Conservation (phyloP, 2,329 filamentous ascomycete genomes). For the Cordyceps cicadae region DNA sequence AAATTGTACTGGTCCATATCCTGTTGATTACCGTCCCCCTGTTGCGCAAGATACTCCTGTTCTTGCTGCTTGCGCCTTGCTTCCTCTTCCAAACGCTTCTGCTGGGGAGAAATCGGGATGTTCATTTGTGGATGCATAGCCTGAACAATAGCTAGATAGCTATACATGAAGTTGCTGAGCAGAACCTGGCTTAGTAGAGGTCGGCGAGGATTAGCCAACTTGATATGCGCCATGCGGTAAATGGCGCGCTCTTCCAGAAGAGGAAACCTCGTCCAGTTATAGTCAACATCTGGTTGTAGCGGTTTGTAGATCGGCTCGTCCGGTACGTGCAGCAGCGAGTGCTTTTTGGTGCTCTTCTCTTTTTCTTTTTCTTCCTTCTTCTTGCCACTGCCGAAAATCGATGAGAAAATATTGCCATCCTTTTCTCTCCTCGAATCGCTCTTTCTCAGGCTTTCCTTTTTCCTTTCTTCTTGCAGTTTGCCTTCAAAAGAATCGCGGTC, state of each 20-base stretch:
- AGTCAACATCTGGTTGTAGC: constrained; percentile 81
- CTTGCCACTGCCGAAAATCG: constrained; percentile 83
- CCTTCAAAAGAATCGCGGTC: constrained; percentile 67
- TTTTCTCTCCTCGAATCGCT: constrained; percentile 82
- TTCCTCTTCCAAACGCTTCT: constrained; percentile 52
- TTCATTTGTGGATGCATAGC: constrained; percentile 97
- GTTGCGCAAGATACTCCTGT: constrained; percentile 36
- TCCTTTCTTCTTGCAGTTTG: constrained; percentile 72
- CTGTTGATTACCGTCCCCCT: constrained; percentile 40
- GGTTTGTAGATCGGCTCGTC: constrained; percentile 67
- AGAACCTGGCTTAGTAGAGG: constrained; percentile 90
- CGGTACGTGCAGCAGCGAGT: constrained; percentile 64
- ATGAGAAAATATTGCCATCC: constrained; percentile 86
- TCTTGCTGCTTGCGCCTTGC: constrained; percentile 42
- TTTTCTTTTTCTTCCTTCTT: constrained; percentile 77
- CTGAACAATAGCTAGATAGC: constrained; percentile 95
- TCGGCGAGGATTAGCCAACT: constrained; percentile 91
- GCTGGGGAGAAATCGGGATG: constrained; percentile 74
- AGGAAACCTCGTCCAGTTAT: constrained; percentile 91
- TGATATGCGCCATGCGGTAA: constrained; percentile 97
- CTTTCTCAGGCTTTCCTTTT: constrained; percentile 70
- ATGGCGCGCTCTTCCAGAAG: constrained; percentile 94
- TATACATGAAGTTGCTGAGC: constrained; percentile 99
- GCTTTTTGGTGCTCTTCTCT: constrained; percentile 66
- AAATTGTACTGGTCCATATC: constrained; percentile 44